Percentiles rank a stretch among this genome's conserved stretches.
These are phyloP conservation scores for Ceratobasidium sp. DNA, from an alignment of 1,284 basidiomycete genomes.

Conservation along the genomic window DNA sequence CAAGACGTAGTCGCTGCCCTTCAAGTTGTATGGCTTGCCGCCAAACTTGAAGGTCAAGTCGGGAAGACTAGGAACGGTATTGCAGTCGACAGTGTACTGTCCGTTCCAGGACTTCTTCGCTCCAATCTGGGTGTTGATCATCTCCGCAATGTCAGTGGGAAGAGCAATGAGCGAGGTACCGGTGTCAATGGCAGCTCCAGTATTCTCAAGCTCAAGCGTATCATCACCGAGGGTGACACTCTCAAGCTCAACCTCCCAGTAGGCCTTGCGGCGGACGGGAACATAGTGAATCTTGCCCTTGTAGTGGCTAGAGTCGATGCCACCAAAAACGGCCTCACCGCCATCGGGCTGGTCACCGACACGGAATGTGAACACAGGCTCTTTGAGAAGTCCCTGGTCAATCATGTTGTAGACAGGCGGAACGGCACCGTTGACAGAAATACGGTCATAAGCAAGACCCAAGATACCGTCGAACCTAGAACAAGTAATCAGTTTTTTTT, in stretches of 20 bases:
- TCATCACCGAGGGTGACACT: conserved; percentile 88
- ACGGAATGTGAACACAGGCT: conserved; percentile 95
- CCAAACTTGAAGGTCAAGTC: conserved; percentile 86
- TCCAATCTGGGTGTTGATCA: conserved; percentile 96
- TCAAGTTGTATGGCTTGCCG: conserved; percentile 82
- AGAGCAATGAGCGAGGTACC: conserved; percentile 92
- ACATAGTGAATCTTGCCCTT: conserved; percentile 87
- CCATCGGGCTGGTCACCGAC: conserved; percentile 88
- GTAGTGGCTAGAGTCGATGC: conserved; percentile 84
- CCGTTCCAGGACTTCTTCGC: conserved; percentile 94
- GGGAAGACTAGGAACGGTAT: conserved; percentile 85
- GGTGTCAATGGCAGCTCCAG: conserved; percentile 96
- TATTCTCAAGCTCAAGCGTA: conserved; percentile 84
- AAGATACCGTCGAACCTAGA: conserved; percentile 93
- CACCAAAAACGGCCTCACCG: conserved; percentile 94
- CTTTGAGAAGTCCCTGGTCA: conserved; percentile 82
- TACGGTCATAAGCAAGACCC: conserved; percentile 95
- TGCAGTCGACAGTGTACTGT: conserved; percentile 92
- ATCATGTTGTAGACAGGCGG: conserved; percentile 98
- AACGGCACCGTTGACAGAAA: conserved; percentile 91
- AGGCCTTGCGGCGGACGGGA: conserved; percentile 94
- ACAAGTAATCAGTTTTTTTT: conserved; percentile 2
- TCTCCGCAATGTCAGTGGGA: conserved; percentile 95
- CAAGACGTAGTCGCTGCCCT: conserved; percentile 89
- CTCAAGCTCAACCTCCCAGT: conserved; percentile 98